Percentiles rank a stretch among this genome's conserved stretches.
Conservation (phyloP, 2,329 filamentous ascomycete genomes). For the Clonostachys byssicola region DNA sequence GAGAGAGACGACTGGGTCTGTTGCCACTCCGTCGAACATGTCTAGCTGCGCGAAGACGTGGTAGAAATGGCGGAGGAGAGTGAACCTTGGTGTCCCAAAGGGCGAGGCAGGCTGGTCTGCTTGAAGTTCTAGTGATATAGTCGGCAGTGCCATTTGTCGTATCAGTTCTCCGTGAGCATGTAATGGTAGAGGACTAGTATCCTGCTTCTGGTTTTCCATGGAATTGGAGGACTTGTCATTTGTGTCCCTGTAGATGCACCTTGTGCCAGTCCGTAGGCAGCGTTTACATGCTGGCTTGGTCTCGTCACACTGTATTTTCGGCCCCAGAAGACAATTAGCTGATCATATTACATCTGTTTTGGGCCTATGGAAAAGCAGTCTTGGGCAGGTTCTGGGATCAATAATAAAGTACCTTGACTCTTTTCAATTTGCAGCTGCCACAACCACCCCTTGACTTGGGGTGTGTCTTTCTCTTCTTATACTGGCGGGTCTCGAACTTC, state of each 20-base stretch:
- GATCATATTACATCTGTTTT: too few species aligned
- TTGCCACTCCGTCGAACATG: constrained; percentile 1
- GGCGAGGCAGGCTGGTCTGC: background rate
- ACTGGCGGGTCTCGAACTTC: background rate
- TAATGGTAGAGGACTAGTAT: too few species aligned
- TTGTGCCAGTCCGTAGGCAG: constrained; percentile 7
- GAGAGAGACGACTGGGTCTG: constrained; percentile 6
- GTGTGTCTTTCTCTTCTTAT: constrained; percentile 10
- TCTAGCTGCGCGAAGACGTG: constrained; percentile 4
- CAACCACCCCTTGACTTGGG: constrained; percentile 12
- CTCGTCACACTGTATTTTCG: constrained; percentile 1
- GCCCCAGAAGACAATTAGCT: too few species aligned
- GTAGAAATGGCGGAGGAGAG: constrained; percentile 9
- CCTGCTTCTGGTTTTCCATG: too few species aligned
- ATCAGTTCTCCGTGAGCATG: too few species aligned
- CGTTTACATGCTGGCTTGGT: constrained; percentile 10
- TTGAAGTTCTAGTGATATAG: too few species aligned
- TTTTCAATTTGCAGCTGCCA: constrained; percentile 10
- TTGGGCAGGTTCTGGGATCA: too few species aligned
- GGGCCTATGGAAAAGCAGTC: too few species aligned
- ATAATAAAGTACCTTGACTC: constrained; percentile 10
- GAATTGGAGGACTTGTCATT: too few species aligned
- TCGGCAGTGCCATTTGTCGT: too few species aligned
- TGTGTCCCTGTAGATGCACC: background rate
- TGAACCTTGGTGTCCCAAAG: constrained; percentile 8